phyloP scores from a whole-genome alignment of 768 basidiomycete genomes.

The Boletellus ananiceps region DNA sequence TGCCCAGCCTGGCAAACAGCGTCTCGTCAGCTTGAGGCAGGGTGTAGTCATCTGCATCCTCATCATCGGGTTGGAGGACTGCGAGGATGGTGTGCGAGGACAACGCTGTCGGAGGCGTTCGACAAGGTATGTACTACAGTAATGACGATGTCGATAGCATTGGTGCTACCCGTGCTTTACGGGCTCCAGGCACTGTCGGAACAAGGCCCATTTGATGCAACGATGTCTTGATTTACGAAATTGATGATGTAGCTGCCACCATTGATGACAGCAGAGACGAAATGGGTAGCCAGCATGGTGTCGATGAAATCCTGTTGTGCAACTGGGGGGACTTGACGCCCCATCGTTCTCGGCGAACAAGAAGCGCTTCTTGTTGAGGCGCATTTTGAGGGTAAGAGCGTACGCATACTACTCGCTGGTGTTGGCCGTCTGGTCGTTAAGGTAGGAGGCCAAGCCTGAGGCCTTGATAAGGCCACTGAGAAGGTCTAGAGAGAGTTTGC shows the following conservation, averaged over 20 bases:
- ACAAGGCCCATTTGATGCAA: background rate
- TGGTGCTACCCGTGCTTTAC: too few species aligned
- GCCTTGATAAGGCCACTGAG: background rate
- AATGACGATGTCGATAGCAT: too few species aligned
- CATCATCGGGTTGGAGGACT: slow-evolving; percentile 36
- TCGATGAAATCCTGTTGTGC: background rate
- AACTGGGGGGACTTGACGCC: background rate
- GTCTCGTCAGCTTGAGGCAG: slow-evolving; percentile 22
- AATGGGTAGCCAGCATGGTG: background rate
- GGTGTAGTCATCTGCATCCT: slow-evolving; percentile 31
- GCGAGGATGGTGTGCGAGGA: slow-evolving; percentile 59
- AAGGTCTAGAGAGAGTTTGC: background rate
- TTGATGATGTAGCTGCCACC: background rate
- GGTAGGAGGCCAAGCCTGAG: background rate
- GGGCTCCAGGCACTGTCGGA: too few species aligned
- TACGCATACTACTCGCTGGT: background rate
- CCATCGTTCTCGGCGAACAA: background rate
- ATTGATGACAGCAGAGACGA: background rate
- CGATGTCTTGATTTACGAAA: too few species aligned
- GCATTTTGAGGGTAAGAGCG: background rate
- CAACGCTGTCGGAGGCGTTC: slow-evolving; percentile 42
- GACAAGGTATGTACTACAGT: slow-evolving; percentile 44
- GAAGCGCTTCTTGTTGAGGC: background rate
- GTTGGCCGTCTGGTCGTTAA: background rate
- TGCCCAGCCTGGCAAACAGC: slow-evolving; percentile 61